Evolutionary conservation across 2,329 filamentous ascomycete genomes (phyloP).

Genomic region (Diaporthe nobilis): DNA sequence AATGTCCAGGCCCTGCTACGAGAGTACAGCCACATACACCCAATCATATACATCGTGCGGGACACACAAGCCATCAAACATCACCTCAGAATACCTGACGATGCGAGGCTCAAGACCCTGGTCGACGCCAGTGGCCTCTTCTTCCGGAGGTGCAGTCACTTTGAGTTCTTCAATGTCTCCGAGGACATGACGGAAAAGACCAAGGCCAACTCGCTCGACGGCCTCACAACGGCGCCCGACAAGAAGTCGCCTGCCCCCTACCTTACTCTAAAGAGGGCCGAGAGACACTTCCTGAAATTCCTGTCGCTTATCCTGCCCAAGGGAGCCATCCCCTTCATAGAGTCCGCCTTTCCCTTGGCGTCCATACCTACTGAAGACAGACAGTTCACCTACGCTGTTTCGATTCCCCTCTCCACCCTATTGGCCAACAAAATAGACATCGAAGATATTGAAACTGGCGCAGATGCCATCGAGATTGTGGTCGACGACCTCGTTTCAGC

Average conservation of each 20-base stretch:
- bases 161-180: constrained; percentile 83
- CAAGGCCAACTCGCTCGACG: constrained; percentile 49
- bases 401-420: constrained; percentile 71
- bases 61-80: constrained; percentile 75
- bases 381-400: constrained; percentile 77
- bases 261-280: constrained; percentile 76
- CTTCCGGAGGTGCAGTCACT: constrained; percentile 77
- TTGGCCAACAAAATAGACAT: constrained; percentile 69
- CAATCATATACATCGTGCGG: constrained; percentile 79
- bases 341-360: constrained; percentile 76
- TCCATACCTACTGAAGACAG: constrained; percentile 72
- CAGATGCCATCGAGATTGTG: constrained; percentile 76
- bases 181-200: constrained; percentile 57
- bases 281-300: constrained; percentile 79
- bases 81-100: constrained; percentile 71
- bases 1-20: constrained; percentile 72
- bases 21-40: constrained; percentile 74
- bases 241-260: constrained; percentile 68
- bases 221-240: constrained; percentile 50
- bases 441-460: constrained; percentile 75
- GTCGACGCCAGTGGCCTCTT: constrained; percentile 70
- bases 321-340: constrained; percentile 69
- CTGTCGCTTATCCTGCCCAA: constrained; percentile 71
- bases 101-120: constrained; percentile 70
- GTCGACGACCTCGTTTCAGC: constrained; percentile 58